Conservation (phyloP, 2,329 filamentous ascomycete species). For the Xylariomycetidae sp. region DNA sequence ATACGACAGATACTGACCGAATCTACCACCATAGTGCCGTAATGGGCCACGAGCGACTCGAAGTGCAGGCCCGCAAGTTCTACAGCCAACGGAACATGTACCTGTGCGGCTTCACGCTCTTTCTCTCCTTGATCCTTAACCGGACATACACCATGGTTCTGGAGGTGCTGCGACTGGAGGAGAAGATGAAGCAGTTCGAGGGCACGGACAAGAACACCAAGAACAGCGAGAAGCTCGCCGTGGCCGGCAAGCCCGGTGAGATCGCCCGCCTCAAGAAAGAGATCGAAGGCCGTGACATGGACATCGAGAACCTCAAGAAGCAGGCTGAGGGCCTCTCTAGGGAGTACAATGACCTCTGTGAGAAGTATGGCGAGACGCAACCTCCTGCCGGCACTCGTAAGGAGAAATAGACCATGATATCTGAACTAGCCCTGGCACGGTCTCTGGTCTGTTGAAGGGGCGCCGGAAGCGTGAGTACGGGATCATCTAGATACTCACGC, state of each 20-base stretch:
- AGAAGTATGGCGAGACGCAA: constrained; percentile 66
- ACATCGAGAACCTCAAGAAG: constrained; percentile 87
- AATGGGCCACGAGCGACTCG: constrained; percentile 90
- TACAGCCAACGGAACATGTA: constrained; percentile 99
- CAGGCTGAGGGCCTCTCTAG: constrained; percentile 77
- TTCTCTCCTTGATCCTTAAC: constrained; percentile 97
- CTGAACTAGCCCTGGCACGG: no score
- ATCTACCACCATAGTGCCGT: constrained; percentile 45
- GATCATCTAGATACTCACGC: no score
- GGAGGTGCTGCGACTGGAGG: constrained; percentile 85
- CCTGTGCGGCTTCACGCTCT: constrained; percentile 97
- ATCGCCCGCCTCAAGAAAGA: constrained; percentile 66
- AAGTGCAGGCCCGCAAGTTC: constrained; percentile 99
- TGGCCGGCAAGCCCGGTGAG: constrained; percentile 71
- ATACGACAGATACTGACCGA: no score
- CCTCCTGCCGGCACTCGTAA: constrained; percentile 52
- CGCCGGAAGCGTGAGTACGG: no score
- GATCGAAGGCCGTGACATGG: constrained; percentile 73
- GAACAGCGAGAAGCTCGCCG: constrained; percentile 66
- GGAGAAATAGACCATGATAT: constrained; percentile 39
- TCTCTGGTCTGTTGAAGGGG: no score
- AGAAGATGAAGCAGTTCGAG: constrained; percentile 82
- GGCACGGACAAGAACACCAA: constrained; percentile 56
- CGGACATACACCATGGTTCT: constrained; percentile 98
- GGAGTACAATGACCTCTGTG: constrained; percentile 82